Percentiles rank a stretch among this genome's conserved stretches.
Evolutionary conservation across 2,329 filamentous ascomycete species (phyloP).

Genomic region (Colletotrichum paranaense): DNA sequence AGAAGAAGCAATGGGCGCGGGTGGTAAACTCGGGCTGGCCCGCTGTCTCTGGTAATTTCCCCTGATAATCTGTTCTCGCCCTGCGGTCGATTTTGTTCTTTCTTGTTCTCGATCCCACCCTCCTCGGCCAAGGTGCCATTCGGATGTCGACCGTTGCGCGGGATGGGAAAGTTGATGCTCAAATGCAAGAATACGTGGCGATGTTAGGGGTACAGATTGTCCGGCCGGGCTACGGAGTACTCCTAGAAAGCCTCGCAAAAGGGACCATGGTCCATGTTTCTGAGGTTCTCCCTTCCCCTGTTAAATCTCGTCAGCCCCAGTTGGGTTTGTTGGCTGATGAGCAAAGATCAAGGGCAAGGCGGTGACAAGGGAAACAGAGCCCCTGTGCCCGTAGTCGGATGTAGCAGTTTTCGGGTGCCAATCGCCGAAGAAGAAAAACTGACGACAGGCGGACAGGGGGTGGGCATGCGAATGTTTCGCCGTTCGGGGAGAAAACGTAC

Average conservation of each 20-base stretch:
- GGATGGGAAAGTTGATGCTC: background rate
- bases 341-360: slow-evolving; percentile 11
- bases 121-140: background rate
- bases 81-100: background rate
- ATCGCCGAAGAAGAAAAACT: slow-evolving; percentile 15
- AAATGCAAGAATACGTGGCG: background rate
- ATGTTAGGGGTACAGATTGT: background rate
- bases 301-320: background rate
- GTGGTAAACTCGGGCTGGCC: slow-evolving; percentile 9
- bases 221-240: too few species aligned
- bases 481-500: background rate
- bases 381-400: background rate
- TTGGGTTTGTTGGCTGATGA: slow-evolving; percentile 17
- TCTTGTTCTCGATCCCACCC: background rate
- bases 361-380: slow-evolving; percentile 16
- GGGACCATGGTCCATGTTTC: background rate
- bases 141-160: background rate
- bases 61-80: slow-evolving; percentile 5
- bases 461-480: background rate
- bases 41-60: slow-evolving; percentile 8
- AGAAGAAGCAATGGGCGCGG: background rate
- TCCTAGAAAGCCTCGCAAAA: background rate
- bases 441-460: slow-evolving; percentile 21
- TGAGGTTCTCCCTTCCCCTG: background rate
- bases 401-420: slow-evolving; percentile 27